Percentiles rank a stretch among this genome's conserved stretches.
These are phyloP conservation scores for Chaetomidium leptoderma DNA, from an alignment of 495 filamentous ascomycete species.

Conservation along the genomic window DNA sequence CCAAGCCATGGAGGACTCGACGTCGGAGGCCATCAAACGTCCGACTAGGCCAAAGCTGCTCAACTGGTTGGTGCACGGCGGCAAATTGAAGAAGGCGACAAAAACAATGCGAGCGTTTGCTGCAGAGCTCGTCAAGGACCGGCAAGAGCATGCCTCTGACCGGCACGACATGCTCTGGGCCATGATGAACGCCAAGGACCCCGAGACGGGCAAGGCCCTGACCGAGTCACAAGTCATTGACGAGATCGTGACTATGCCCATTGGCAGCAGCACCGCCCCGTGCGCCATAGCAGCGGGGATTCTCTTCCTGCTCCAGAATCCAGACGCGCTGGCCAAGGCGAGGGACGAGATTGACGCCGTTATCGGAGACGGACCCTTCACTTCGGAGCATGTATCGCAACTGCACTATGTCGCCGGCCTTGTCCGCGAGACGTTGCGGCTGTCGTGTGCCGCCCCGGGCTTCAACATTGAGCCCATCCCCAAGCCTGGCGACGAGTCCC, in stretches of 20 bases:
- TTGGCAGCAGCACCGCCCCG: slow-evolving; percentile 43
- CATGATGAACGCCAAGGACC: slow-evolving; percentile 61
- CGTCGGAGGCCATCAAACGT: slow-evolving; percentile 55
- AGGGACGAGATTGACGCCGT: slow-evolving; percentile 64
- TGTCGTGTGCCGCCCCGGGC: slow-evolving; percentile 61
- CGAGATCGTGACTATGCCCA: slow-evolving; percentile 61
- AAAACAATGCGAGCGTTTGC: slow-evolving; percentile 49
- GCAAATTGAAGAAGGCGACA: slow-evolving; percentile 55
- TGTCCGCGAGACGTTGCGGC: slow-evolving; percentile 61
- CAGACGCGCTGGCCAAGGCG: slow-evolving; percentile 53
- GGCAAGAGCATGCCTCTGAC: slow-evolving; percentile 53
- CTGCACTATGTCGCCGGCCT: slow-evolving; percentile 61
- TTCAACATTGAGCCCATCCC: slow-evolving; percentile 60
- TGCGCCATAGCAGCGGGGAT: slow-evolving; percentile 53
- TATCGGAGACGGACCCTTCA: slow-evolving; percentile 50
- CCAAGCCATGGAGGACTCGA: slow-evolving; percentile 59
- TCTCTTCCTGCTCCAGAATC: slow-evolving; percentile 59
- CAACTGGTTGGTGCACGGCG: slow-evolving; percentile 49
- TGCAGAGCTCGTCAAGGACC: slow-evolving; percentile 54
- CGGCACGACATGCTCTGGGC: slow-evolving; percentile 66
- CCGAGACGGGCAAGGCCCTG: slow-evolving; percentile 57
- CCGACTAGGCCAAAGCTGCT: slow-evolving; percentile 51
- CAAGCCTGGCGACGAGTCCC: slow-evolving; percentile 41
- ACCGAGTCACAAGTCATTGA: slow-evolving; percentile 58
- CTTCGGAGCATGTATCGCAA: slow-evolving; percentile 52